Conservation (phyloP, 176 grass and related monocot genomes). For the Triticum dicoccoides region DNA sequence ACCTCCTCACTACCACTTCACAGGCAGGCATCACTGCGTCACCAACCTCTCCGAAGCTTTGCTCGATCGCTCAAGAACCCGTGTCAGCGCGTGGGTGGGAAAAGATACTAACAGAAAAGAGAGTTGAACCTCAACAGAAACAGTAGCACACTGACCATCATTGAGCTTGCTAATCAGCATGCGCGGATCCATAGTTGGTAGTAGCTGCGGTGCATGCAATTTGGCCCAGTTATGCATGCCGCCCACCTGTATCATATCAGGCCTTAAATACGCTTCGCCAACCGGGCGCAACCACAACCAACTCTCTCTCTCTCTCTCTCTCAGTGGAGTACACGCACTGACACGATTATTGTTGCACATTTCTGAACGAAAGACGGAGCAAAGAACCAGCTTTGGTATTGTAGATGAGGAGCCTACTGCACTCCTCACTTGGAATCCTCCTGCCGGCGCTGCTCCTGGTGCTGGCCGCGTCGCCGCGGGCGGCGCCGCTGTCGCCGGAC, state of each 20-base stretch:
- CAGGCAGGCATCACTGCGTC: background rate
- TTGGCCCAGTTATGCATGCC: background rate
- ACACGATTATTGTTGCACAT: slow-evolving; percentile 13
- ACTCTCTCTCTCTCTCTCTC: background rate
- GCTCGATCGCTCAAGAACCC: too few species aligned
- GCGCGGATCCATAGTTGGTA: background rate
- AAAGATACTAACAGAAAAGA: too few species aligned
- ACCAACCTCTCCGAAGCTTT: slow-evolving; percentile 4
- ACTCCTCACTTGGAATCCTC: background rate
- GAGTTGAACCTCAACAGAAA: too few species aligned
- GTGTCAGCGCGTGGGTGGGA: too few species aligned
- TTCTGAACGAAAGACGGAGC: background rate
- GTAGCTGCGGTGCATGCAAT: background rate
- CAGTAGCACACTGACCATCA: background rate
- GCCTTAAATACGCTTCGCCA: slow-evolving; percentile 39
- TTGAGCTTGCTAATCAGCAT: background rate
- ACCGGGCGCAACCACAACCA: slow-evolving; percentile 3
- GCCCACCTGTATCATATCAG: background rate
- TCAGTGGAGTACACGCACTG: background rate
- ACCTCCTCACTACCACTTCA: slow-evolving; percentile 1
- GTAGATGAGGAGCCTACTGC: slow-evolving; percentile 38
- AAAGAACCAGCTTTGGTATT: too few species aligned
- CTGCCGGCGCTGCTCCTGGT: background rate
- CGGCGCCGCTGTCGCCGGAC: slow-evolving; percentile 54
- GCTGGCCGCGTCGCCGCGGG: background rate